Conservation (phyloP, 345 rosid genomes). For the Lepidium sativum region DNA sequence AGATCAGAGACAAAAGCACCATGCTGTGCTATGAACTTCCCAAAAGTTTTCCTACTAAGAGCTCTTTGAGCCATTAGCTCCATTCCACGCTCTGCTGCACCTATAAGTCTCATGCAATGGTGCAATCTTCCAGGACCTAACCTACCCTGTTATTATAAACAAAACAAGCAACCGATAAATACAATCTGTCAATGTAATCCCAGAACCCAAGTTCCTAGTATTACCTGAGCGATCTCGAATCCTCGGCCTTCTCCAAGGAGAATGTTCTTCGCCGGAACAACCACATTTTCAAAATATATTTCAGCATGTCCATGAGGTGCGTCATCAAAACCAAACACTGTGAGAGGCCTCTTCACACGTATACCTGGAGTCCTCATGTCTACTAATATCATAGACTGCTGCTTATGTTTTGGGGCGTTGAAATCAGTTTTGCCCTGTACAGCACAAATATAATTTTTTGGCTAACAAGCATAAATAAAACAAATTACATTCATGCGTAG, state of each 20-base stretch:
- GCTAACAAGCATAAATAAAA: not conserved
- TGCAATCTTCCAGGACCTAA: conserved; percentile 98
- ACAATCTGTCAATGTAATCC: not conserved
- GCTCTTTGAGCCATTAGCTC: conserved; percentile 86
- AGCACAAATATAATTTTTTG: not conserved
- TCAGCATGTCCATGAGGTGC: conserved; percentile 99
- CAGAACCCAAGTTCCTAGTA: not conserved
- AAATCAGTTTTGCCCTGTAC: conserved; percentile 89
- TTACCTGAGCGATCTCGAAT: conserved; percentile 98
- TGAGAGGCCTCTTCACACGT: conserved; percentile 64
- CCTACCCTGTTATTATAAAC: conserved; percentile 62
- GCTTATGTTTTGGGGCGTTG: conserved; percentile 71
- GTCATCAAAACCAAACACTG: conserved; percentile 89
- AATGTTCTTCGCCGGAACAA: conserved; percentile 76
- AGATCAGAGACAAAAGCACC: conserved; percentile 82
- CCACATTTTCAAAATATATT: conserved; percentile 60
- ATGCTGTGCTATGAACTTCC: conserved; percentile 79
- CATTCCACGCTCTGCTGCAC: conserved; percentile 99
- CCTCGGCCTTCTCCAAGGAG: conserved; percentile 96
- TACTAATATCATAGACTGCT: conserved; percentile 95
- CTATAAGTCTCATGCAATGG: conserved; percentile 95
- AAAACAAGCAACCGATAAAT: not conserved
- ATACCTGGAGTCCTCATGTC: conserved; percentile 74
- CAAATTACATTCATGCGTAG: not conserved
- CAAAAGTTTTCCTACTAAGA: conserved; percentile 66